Percentiles rank a stretch among this genome's conserved stretches.
These are phyloP conservation scores for Ceriops zippeliana DNA, from an alignment of 345 rosid species.

Conservation along the genomic window DNA sequence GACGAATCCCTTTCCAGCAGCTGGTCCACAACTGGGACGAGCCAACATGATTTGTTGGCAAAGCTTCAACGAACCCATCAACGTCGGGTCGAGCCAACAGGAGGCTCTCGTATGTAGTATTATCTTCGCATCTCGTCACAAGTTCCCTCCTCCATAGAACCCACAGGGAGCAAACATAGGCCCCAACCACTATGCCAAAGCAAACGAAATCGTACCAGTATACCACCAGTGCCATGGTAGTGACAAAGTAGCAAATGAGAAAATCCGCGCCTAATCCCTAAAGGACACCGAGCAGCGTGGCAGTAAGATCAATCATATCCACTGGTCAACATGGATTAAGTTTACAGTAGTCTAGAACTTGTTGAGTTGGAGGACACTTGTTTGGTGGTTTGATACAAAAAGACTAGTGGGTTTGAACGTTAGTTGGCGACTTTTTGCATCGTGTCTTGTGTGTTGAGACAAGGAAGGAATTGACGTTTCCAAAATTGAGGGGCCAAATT, in stretches of 20 bases:
- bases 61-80: constrained; percentile 23
- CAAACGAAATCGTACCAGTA: constrained; percentile 78
- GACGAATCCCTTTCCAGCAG: constrained; percentile 80
- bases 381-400: neutral
- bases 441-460: too few relatives aligned
- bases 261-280: too few relatives aligned
- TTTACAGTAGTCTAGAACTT: neutral
- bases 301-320: neutral
- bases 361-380: neutral
- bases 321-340: neutral
- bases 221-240: constrained; percentile 47
- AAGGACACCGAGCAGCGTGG: too few relatives aligned
- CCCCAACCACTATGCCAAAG: constrained; percentile 60
- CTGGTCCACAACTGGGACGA: constrained; percentile 62
- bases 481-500: too few relatives aligned
- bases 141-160: constrained; percentile 51
- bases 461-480: too few relatives aligned
- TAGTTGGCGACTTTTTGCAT: neutral
- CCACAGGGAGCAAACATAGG: constrained; percentile 56
- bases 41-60: constrained; percentile 40
- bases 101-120: constrained; percentile 41
- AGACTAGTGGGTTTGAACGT: constrained; percentile 24
- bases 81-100: constrained; percentile 32
- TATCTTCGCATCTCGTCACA: constrained; percentile 24
- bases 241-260: neutral